A percentile compares a stretch with the other conserved stretches of the same genome.
phyloP scores from a whole-genome alignment of 257 asterid species.

The Cruciata laevipes region DNA sequence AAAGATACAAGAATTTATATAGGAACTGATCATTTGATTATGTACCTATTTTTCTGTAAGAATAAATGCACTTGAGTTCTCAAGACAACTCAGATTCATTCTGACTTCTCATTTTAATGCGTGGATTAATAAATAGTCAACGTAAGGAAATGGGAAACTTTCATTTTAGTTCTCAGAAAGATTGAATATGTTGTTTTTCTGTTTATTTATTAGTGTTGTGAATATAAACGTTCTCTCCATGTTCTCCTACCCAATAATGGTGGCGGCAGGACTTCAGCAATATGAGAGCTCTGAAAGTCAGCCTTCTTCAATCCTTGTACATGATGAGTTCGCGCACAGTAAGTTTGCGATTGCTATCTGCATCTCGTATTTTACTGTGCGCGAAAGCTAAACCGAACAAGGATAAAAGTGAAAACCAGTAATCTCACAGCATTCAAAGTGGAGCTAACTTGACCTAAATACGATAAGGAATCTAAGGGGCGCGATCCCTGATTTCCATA shows the following conservation, averaged over 20 bases:
- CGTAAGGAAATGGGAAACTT: not conserved
- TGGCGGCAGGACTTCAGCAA: not conserved
- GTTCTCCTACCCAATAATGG: not conserved
- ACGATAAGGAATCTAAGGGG: too few relatives aligned
- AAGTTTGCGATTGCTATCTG: too few relatives aligned
- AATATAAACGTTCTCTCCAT: not conserved
- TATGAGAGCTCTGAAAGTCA: not conserved
- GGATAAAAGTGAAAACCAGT: too few relatives aligned
- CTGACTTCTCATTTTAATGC: not conserved
- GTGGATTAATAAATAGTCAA: not conserved
- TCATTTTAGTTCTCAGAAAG: not conserved
- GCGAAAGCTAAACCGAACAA: not conserved
- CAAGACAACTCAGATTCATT: not conserved
- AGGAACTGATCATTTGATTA: not conserved
- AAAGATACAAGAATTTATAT: not conserved
- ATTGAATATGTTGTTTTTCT: not conserved
- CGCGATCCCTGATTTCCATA: too few relatives aligned
- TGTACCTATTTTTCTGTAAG: not conserved
- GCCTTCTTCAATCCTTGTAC: not conserved
- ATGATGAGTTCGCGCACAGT: too few relatives aligned
- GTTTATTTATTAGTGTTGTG: not conserved
- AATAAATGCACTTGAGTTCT: not conserved
- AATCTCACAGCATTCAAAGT: too few relatives aligned
- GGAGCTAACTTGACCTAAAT: too few relatives aligned
- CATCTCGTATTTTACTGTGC: too few relatives aligned